Conservation (phyloP, 495 filamentous ascomycete genomes). For the Tuber indicum region DNA sequence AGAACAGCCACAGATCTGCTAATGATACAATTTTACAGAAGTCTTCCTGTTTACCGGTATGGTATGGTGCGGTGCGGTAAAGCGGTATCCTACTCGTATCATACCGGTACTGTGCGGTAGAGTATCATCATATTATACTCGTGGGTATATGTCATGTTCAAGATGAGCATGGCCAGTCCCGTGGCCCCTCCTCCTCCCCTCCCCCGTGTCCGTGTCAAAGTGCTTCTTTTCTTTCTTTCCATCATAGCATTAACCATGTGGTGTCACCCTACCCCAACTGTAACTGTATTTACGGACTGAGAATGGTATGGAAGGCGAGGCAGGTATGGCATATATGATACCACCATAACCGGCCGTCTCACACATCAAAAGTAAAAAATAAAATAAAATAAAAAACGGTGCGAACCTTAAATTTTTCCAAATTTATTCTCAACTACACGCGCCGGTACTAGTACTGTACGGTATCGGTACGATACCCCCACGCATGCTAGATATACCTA, state of each 20-base stretch:
- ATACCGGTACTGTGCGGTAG: too few species aligned
- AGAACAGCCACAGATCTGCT: too few species aligned
- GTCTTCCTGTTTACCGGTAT: too few species aligned
- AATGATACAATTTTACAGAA: too few species aligned
- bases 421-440: background rate
- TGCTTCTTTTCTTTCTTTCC: background rate
- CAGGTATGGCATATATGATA: background rate
- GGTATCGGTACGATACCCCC: too few species aligned
- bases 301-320: background rate
- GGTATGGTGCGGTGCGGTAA: too few species aligned
- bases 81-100: too few species aligned
- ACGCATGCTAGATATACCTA: background rate
- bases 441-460: too few species aligned
- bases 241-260: background rate
- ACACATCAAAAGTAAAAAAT: background rate
- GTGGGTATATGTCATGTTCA: background rate
- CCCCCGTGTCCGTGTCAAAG: too few species aligned
- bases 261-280: background rate
- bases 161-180: background rate
- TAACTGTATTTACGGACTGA: background rate
- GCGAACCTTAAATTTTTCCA: background rate
- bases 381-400: background rate
- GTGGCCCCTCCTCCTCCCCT: background rate
- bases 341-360: background rate
- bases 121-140: background rate